Evolutionary conservation across 345 rosid genomes (phyloP), one percentile per base, ranked within the genome.

Genomic region (Lumnitzera racemosa): DNA sequence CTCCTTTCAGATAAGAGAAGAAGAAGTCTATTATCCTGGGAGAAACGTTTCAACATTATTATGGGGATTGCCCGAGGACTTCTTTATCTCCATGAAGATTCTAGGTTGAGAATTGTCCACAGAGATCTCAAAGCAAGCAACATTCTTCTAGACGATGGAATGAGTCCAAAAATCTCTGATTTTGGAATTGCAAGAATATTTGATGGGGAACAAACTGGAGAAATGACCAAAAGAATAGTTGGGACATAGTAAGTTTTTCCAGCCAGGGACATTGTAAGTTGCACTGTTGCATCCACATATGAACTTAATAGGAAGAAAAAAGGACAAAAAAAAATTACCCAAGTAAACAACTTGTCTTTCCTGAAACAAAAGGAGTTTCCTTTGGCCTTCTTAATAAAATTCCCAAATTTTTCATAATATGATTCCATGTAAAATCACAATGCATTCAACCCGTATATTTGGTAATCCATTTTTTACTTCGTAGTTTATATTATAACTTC

Each of bases 81-180:
- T 27, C 29, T 73, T 0, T 79, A 79, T 67, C 78, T 79, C 15
- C 78, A 76, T 51, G 56, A 67, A 47, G 83, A 79, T 47, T 79
- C 78, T 2, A 72, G 78, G 52, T 51, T 70, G 7, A 72, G 68
- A 67, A 73, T 79, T 20, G 65, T 79, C 20, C 83, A 75, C n/a
- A 55, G 80, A 55, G 78, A 79, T 59, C 62, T 79, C 46, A 79
- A 75, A 51, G n/a, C 72, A 1, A 68, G 78, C 63, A 73, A 79
- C 56, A 55, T 76, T 56, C 56, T 70, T 41, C 47, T 76, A 20
- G 83, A 76, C 49, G 64, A 27, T 0, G 67, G 55, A 5, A 64
- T 75, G 78, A 70, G 65, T 15, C 76, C 78, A 12, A 79, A 73
- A 61, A 76, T 76, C 15, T 79, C 78, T 3, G 80, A 79, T 58